Conservation (phyloP, 2,329 filamentous ascomycete genomes). For the Calonectria honghensis region DNA sequence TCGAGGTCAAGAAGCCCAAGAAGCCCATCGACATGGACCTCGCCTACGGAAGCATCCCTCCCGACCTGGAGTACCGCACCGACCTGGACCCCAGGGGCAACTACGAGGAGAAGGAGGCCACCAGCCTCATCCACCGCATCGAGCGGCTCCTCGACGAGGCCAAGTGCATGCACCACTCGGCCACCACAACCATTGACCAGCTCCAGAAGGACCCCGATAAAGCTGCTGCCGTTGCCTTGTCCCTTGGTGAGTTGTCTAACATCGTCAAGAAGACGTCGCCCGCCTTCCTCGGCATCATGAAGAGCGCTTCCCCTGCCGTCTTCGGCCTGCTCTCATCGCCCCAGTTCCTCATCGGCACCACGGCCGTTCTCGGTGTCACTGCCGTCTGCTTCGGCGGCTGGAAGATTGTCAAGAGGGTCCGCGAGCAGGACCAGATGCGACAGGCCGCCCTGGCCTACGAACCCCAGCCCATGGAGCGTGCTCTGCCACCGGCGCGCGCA, state of each 20-base stretch:
- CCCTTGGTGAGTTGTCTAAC: constrained; percentile 91
- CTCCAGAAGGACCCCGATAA: constrained; percentile 85
- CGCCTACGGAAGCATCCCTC: constrained; percentile 89
- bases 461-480: constrained; percentile 49
- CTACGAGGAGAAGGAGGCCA: constrained; percentile 72
- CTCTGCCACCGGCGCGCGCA: constrained; percentile 48
- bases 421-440: constrained; percentile 61
- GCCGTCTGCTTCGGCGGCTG: constrained; percentile 96
- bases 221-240: constrained; percentile 93
- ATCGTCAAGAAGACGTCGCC: constrained; percentile 90
- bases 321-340: constrained; percentile 91
- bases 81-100: constrained; percentile 67
- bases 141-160: constrained; percentile 89
- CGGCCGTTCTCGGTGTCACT: constrained; percentile 92
- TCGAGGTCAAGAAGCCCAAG: constrained; percentile 50
- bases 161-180: constrained; percentile 90
- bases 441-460: constrained; percentile 56
- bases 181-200: constrained; percentile 86
- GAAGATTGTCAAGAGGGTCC: constrained; percentile 95
- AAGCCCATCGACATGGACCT: constrained; percentile 90
- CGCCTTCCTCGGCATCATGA: constrained; percentile 83
- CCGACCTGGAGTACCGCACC: constrained; percentile 74
- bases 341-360: constrained; percentile 94
- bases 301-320: constrained; percentile 87
- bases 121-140: constrained; percentile 81